These are phyloP conservation scores for Cystobasidium tubakii DNA, from an alignment of 768 basidiomycete genomes.

Conservation along the genomic window DNA sequence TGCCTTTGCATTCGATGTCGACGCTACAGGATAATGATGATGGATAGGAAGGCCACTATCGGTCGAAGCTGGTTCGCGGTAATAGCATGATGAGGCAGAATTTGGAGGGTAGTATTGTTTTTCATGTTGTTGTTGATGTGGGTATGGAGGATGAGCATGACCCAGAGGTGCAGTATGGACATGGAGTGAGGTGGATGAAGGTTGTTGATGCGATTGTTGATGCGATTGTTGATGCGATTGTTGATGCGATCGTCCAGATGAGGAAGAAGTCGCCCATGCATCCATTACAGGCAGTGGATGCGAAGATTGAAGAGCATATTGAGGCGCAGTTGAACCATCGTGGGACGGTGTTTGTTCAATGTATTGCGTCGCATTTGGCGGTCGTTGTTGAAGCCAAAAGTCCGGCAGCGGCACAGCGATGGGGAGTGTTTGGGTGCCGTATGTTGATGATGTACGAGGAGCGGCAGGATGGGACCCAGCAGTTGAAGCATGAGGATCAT, in stretches of 20 bases:
- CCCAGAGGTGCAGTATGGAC: not conserved
- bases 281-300: no score
- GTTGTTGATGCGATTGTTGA: slow-evolving; percentile 1
- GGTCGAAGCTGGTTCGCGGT: slow-evolving; percentile 6
- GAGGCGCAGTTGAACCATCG: not conserved
- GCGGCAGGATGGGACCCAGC: not conserved
- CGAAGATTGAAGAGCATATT: no score
- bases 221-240: not conserved
- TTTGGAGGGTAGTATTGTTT: not conserved
- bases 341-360: not conserved
- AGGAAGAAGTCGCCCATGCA: slow-evolving; percentile 3
- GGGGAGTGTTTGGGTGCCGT: slow-evolving; percentile 2
- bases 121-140: not conserved
- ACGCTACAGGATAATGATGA: not conserved
- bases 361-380: not conserved
- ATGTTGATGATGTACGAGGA: not conserved
- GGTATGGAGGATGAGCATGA: not conserved
- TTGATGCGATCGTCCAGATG: not conserved
- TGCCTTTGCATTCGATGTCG: not conserved
- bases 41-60: not conserved
- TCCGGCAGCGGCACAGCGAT: slow-evolving; percentile 3
- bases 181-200: not conserved
- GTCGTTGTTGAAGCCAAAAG: slow-evolving; percentile 14
- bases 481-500: not conserved
- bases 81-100: not conserved